phyloP scores from a whole-genome alignment of 768 basidiomycete species.

The Lentinula edodes region DNA sequence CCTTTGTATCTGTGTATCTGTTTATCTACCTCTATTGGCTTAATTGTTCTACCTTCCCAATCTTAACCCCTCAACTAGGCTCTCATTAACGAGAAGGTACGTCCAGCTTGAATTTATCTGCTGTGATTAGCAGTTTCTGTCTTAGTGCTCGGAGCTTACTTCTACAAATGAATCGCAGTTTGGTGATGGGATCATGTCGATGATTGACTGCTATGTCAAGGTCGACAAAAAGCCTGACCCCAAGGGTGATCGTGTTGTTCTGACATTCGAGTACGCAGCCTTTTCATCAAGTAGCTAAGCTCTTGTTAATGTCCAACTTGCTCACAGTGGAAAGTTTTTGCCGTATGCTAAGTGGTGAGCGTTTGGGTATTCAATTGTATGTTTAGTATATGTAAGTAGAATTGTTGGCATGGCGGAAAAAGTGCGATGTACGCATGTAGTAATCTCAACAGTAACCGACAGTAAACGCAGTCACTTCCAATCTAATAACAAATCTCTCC shows the following conservation, averaged over 20 bases:
- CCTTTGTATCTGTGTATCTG: background rate
- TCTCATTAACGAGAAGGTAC: slow-evolving; percentile 72
- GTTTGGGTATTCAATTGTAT: background rate
- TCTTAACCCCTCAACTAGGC: slow-evolving; percentile 32
- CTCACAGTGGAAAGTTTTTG: slow-evolving; percentile 66
- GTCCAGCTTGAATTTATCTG: background rate
- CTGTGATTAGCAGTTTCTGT: background rate
- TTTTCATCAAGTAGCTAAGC: background rate
- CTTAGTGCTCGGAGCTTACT: background rate
- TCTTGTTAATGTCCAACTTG: background rate
- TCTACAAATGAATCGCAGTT: slow-evolving; percentile 37
- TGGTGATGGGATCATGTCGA: slow-evolving; percentile 85
- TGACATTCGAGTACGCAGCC: slow-evolving; percentile 70
- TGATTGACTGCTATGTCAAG: slow-evolving; percentile 77
- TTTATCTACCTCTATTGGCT: background rate
- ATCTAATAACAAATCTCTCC: no score
- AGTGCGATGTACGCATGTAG: background rate
- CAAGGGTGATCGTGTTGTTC: slow-evolving; percentile 71
- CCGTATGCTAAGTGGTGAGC: slow-evolving; percentile 66
- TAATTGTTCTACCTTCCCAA: background rate
- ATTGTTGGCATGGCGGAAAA: background rate
- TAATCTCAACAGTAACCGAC: no score
- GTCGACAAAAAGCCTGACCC: slow-evolving; percentile 68
- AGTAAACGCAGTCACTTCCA: no score
- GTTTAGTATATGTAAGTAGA: no score